Evolutionary conservation across 192 early-diverging fungal genomes (phyloP).

Genomic region (Blastocladiella britannica): DNA sequence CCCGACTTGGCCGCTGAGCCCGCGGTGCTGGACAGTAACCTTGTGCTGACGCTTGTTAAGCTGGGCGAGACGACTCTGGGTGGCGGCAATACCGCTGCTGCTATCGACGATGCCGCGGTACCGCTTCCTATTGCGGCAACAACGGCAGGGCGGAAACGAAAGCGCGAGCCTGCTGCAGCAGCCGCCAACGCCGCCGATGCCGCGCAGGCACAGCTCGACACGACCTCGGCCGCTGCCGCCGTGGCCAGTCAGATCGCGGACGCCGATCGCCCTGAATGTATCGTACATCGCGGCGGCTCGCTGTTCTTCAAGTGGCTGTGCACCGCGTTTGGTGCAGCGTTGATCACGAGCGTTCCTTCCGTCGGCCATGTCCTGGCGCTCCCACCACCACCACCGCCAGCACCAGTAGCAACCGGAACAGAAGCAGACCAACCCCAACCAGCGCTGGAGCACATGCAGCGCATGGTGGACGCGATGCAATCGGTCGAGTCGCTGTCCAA

Average conservation of each 20-base stretch:
- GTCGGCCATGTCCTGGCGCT: not conserved
- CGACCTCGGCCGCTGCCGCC: too few relatives aligned
- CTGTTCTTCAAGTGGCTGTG: not conserved
- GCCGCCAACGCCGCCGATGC: conserved; percentile 7
- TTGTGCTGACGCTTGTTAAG: conserved; percentile 2
- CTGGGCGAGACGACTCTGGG: not conserved
- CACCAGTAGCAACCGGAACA: too few relatives aligned
- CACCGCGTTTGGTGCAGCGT: not conserved
- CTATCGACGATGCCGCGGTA: too few relatives aligned
- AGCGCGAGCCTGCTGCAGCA: conserved; percentile 3
- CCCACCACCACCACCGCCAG: too few relatives aligned
- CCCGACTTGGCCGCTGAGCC: conserved; percentile 34
- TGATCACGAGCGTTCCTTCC: not conserved
- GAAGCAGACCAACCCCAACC: too few relatives aligned
- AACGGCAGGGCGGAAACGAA: too few relatives aligned
- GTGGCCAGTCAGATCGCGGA: too few relatives aligned
- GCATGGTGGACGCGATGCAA: conserved; percentile 54
- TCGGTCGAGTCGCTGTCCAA: conserved; percentile 46
- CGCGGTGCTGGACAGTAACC: too few relatives aligned
- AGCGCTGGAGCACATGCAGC: conserved; percentile 21
- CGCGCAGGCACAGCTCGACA: conserved; percentile 2
- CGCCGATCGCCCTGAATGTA: too few relatives aligned
- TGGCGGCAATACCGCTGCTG: conserved; percentile 1
- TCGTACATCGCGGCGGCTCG: not conserved
- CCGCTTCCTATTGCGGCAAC: too few relatives aligned